Percentiles rank a stretch among this genome's conserved stretches.
Evolutionary conservation across 2,329 filamentous ascomycete species (phyloP).

Genomic region (Zymoseptoria ardabiliae): DNA sequence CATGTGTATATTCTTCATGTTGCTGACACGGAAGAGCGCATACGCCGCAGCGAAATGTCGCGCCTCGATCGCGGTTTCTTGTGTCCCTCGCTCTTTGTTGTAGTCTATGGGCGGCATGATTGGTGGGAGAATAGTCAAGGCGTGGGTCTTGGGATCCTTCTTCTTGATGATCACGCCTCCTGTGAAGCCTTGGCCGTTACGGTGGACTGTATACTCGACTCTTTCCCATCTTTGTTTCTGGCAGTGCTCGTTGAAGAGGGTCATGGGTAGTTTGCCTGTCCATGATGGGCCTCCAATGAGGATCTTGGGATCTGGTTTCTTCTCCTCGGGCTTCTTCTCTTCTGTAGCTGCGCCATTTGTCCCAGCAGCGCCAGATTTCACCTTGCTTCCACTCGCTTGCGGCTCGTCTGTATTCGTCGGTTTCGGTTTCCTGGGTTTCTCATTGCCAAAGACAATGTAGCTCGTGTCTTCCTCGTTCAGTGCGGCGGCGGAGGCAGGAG

Average conservation of each 20-base stretch:
- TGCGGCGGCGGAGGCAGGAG: constrained; percentile 24
- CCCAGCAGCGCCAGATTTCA: constrained; percentile 20
- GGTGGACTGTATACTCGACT: constrained; percentile 73
- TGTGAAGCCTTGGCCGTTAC: constrained; percentile 37
- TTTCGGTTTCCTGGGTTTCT: constrained; percentile 37
- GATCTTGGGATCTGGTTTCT: constrained; percentile 58
- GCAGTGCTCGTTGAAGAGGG: constrained; percentile 86
- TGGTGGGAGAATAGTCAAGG: constrained; percentile 65
- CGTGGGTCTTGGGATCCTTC: constrained; percentile 73
- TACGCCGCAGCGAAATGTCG: constrained; percentile 90
- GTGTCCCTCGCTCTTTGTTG: constrained; percentile 61
- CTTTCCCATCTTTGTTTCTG: constrained; percentile 94
- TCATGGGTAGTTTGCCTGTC: constrained; percentile 95
- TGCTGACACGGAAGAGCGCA: constrained; percentile 82
- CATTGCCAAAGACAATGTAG: constrained; percentile 43
- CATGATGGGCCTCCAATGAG: constrained; percentile 91
- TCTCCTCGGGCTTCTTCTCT: constrained; percentile 29
- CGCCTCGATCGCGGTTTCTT: constrained; percentile 79
- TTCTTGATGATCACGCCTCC: constrained; percentile 72
- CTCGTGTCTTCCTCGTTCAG: constrained; percentile 42
- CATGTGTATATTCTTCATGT: constrained; percentile 92
- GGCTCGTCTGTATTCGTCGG: constrained; percentile 18
- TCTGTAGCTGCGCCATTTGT: constrained; percentile 5
- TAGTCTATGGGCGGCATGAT: constrained; percentile 73
- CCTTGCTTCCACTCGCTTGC: constrained; percentile 19